Evolutionary conservation across 2,329 filamentous ascomycete species (phyloP), one percentile per base, ranked within the genome.

Genomic region (Ophiostoma angusticollis): DNA sequence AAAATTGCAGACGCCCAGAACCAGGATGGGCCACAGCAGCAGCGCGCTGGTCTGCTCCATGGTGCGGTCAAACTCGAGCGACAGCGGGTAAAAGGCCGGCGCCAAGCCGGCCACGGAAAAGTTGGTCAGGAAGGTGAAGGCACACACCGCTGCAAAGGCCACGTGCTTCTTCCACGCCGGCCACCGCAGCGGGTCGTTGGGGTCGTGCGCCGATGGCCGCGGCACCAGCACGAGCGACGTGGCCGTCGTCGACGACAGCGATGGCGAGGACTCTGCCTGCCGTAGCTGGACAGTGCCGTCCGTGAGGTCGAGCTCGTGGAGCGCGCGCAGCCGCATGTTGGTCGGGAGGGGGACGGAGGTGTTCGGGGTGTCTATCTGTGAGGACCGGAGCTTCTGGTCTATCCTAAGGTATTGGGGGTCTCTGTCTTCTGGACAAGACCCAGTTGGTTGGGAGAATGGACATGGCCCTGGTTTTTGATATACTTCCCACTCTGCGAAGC

Each of bases 181-280:
- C 64, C 64, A 68, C 33, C 61, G 55, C 3, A 68, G 56, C 7
- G 65, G 65, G 43, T 69, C 65, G 37, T 67, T 67, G 3, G 64
- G 60, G 45, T 68, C 61, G 19, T 46, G 55, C 2, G 54, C 45
- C 7, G 62, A 65, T 1, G 65, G 65, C 13, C 52, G 53, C 0
- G 65, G 65, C 19, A 64, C 55, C 7, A 67, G 51, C n/a, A 67
- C 53, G 22, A 63, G 40, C 9, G 29, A 12, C 9, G 18, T 11
- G 13, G 41, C 33, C 5, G 31, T 24, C 1, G 27, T 11, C 1
- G 21, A 14, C 12, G 30, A 27, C 14, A n/a, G 14, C 6, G 13
- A 18, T 13, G 24, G 35, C 14, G 25, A 28, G 11, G 25, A 24
- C 9, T 37, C 29, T 18, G 30, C 31, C 21, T 46, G 45, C 27